Conservation (phyloP, 1,139 yeast genomes). For the Pichia sp. region DNA sequence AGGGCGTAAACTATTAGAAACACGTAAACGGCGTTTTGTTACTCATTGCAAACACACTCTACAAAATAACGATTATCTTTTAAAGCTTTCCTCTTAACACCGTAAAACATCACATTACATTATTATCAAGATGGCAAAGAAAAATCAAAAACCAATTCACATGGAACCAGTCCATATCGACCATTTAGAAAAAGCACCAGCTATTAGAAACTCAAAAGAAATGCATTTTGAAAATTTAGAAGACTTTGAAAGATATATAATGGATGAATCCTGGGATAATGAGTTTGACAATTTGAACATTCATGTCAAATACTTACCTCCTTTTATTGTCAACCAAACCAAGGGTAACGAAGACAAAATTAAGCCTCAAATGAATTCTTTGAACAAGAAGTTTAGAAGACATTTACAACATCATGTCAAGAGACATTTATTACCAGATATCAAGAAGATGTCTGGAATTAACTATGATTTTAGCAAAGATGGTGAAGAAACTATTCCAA, state of each 20-base stretch:
- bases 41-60: background rate
- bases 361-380: slow-evolving; percentile 65
- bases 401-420: slow-evolving; percentile 70
- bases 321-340: slow-evolving; percentile 60
- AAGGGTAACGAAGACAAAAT: slow-evolving; percentile 67
- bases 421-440: slow-evolving; percentile 63
- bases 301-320: slow-evolving; percentile 61
- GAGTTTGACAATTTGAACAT: slow-evolving; percentile 67
- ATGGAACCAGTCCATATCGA: slow-evolving; percentile 27
- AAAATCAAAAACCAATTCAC: slow-evolving; percentile 18
- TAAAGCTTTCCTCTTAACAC: background rate
- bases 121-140: slow-evolving; percentile 22
- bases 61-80: background rate
- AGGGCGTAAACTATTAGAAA: too few relatives aligned
- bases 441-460: slow-evolving; percentile 52
- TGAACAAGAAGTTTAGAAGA: slow-evolving; percentile 65
- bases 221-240: slow-evolving; percentile 53
- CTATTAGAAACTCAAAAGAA: slow-evolving; percentile 29
- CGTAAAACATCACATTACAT: background rate
- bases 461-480: slow-evolving; percentile 28
- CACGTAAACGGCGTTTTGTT: too few relatives aligned
- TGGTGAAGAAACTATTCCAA: slow-evolving; percentile 33
- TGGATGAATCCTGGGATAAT: slow-evolving; percentile 72
- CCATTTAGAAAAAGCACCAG: slow-evolving; percentile 25
- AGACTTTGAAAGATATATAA: slow-evolving; percentile 55